These are phyloP conservation scores for Phialophora verrucosa DNA, from an alignment of 2,329 filamentous ascomycete species.

Conservation along the genomic window DNA sequence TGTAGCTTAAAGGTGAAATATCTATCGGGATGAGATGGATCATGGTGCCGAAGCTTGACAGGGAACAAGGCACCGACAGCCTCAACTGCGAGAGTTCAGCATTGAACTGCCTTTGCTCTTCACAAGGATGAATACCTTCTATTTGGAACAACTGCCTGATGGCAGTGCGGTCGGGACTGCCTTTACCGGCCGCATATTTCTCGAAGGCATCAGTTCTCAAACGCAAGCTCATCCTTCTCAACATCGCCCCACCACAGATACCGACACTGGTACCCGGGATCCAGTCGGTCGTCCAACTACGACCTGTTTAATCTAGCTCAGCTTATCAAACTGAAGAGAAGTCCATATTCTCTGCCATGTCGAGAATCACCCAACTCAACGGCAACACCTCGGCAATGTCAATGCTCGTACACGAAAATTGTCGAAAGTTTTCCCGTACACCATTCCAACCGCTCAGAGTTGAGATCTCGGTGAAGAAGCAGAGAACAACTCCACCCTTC, in stretches of 20 bases:
- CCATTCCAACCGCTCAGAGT: neutral
- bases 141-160: neutral
- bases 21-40: neutral
- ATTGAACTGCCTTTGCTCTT: neutral
- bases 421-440: neutral
- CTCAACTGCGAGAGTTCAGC: neutral
- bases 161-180: neutral
- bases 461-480: neutral
- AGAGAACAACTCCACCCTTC: neutral
- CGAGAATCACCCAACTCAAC: neutral
- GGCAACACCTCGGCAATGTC: neutral
- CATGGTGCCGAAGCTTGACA: neutral
- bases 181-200: neutral
- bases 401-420: neutral
- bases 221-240: neutral
- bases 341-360: neutral
- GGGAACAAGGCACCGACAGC: neutral
- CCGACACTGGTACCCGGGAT: neutral
- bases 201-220: neutral
- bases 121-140: neutral
- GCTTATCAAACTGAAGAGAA: neutral
- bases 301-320: neutral
- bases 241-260: neutral
- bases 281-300: neutral
- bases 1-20: neutral